Evolutionary conservation across 106 monocot species (phyloP).

Genomic region (Dactylorhiza incarnata): DNA sequence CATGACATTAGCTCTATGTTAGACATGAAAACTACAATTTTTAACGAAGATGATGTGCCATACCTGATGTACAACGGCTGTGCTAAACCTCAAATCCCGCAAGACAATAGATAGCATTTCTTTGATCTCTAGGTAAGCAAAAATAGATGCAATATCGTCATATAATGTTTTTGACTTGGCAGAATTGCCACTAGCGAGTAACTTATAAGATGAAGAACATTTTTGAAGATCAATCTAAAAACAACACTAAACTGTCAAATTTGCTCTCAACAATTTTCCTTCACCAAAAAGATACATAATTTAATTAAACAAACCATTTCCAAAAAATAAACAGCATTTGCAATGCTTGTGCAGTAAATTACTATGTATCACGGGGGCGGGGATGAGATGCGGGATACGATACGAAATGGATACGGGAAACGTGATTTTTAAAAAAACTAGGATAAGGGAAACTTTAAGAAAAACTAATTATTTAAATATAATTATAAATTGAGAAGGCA

Average conservation of each 20-base stretch:
- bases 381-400: too few relatives aligned
- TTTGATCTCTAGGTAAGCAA: conserved; percentile 66
- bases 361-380: too few relatives aligned
- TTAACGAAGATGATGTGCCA: conserved; percentile 3
- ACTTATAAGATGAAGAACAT: neutral
- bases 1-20: neutral
- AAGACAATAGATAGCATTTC: conserved; percentile 87
- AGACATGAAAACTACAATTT: neutral
- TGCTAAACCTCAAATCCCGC: conserved; percentile 69
- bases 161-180: neutral
- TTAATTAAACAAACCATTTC: neutral
- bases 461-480: too few relatives aligned
- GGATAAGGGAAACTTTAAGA: too few relatives aligned
- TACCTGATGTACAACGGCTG: conserved; percentile 95
- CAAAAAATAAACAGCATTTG: neutral
- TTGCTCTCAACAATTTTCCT: neutral
- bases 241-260: conserved; percentile 2
- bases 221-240: conserved; percentile 2
- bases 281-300: neutral
- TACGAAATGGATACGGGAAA: too few relatives aligned
- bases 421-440: too few relatives aligned
- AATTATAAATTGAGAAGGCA: too few relatives aligned
- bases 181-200: neutral
- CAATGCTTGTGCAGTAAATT: neutral
- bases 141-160: conserved; percentile 7